phyloP scores from a whole-genome alignment of 2,329 filamentous ascomycete genomes.

The Colletotrichum sp. region DNA sequence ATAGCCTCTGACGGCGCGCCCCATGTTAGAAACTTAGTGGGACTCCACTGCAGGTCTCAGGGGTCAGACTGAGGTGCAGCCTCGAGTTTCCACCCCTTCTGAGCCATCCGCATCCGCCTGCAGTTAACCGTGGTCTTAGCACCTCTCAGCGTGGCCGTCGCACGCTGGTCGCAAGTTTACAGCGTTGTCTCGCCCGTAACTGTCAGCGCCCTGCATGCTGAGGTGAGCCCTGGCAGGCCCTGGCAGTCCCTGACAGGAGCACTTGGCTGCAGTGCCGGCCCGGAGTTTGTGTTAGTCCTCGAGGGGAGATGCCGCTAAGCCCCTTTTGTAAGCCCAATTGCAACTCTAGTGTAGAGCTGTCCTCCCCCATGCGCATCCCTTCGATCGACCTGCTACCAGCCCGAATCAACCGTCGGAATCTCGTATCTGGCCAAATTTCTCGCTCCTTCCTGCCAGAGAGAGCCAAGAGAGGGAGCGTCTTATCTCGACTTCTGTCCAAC shows the following conservation, averaged over 20 bases:
- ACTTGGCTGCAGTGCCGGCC: background rate
- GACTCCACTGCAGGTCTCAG: slow-evolving; percentile 8
- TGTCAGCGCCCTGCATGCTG: background rate
- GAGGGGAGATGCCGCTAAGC: slow-evolving; percentile 8
- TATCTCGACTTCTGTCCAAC: background rate
- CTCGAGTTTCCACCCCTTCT: background rate
- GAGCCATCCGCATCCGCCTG: background rate
- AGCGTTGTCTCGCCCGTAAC: slow-evolving; percentile 6
- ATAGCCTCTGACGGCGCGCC: background rate
- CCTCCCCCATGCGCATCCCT: slow-evolving; percentile 18
- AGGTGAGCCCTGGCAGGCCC: background rate
- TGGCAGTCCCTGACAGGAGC: background rate
- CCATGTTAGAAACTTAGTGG: background rate
- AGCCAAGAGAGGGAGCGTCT: background rate
- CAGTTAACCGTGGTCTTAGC: background rate
- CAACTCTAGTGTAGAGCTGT: slow-evolving; percentile 19
- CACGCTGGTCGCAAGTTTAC: background rate
- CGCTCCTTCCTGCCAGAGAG: slow-evolving; percentile 13
- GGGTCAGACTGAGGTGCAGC: background rate
- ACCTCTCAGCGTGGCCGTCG: background rate
- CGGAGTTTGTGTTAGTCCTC: slow-evolving; percentile 11
- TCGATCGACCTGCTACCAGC: slow-evolving; percentile 7
- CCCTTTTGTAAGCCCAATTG: slow-evolving; percentile 12
- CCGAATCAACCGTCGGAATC: slow-evolving; percentile 3
- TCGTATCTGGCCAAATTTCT: slow-evolving; percentile 22